Evolutionary conservation across 108 stramenopile species (phyloP), one percentile per base, ranked within the genome.

Genomic region (Pseudonitzschia delicatissima): DNA sequence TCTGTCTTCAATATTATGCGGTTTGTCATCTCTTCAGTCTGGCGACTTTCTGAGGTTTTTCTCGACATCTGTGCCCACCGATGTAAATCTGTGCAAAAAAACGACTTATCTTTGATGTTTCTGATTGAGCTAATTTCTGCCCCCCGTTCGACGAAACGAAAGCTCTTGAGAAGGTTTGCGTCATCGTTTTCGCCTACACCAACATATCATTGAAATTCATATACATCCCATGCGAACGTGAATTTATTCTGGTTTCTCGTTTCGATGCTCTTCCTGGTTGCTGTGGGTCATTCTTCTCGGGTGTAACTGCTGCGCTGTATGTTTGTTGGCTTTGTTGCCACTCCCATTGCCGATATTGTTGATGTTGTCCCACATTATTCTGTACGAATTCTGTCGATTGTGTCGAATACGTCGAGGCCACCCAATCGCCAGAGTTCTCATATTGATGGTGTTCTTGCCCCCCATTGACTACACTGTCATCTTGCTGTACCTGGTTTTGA

Each of bases 201-300:
- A 48, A 17, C 7, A 48, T 48, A 29, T 87, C 18, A 79, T 82
- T 68, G 58, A 75, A 44, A 49, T 70, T 44, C 81, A 83, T 58
- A 65, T 68, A 64, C 45, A 82, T 48, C 72, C 76, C 29, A 57
- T 87, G 23, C 73, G 76, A 34, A 66, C 79, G 8, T 48, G 47
- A 18, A 48, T 48, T 48, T 23, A 23, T 48, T 48, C 47, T 8
- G 1, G 20, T 2, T 23, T 18, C 7, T 48, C 47, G 47, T 48
- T 48, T 48, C 47, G 47, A n/a, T n/a, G n/a, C n/a, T n/a, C n/a
- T n/a, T n/a, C n/a, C n/a, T n/a, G n/a, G 21, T 17, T 21, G 47
- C 7, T 18, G 47, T 23, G 47, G 47, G 23, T 6, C 47, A 48
- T 18, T 48, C 17, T 18, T 21, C 23, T 17, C 21, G 1, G 47